A percentile compares a stretch with the other conserved stretches of the same genome.
These are phyloP conservation scores for Pestalotiopsis sp. DNA, from an alignment of 2,329 filamentous ascomycete genomes.

Conservation along the genomic window DNA sequence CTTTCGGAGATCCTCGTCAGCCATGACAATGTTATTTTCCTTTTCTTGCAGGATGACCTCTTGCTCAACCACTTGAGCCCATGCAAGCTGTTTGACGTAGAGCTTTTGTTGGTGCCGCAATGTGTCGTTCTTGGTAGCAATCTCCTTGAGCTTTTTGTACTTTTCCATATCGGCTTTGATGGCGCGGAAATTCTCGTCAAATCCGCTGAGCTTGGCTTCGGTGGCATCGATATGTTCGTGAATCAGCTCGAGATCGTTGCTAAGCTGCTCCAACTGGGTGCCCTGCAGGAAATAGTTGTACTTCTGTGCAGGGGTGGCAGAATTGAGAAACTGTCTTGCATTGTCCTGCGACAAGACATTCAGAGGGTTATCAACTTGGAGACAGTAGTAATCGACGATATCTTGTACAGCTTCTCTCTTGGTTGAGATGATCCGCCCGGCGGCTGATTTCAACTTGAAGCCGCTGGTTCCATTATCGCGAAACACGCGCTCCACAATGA, in stretches of 20 bases:
- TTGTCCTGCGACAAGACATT: constrained; percentile 95
- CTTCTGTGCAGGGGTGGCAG: constrained; percentile 79
- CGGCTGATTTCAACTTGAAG: constrained; percentile 82
- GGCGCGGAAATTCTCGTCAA: constrained; percentile 62
- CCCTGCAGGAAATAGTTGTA: constrained; percentile 97
- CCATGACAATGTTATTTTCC: constrained; percentile 25
- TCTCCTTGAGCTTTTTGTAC: constrained; percentile 65
- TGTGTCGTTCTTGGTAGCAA: constrained; percentile 66
- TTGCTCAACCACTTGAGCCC: constrained; percentile 81
- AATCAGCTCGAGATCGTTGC: constrained; percentile 86
- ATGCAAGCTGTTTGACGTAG: constrained; percentile 72
- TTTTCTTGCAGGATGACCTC: constrained; percentile 55
- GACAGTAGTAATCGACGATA: constrained; percentile 87
- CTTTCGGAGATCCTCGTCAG: constrained; percentile 37
- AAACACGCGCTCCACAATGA: constrained; percentile 91
- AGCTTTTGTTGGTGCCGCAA: constrained; percentile 63
- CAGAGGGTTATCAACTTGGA: constrained; percentile 96
- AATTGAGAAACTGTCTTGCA: constrained; percentile 88
- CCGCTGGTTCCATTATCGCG: constrained; percentile 71
- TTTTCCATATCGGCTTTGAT: constrained; percentile 61
- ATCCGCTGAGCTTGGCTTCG: constrained; percentile 61
- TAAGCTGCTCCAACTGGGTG: constrained; percentile 88
- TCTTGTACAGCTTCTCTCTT: constrained; percentile 89
- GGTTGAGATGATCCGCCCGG: constrained; percentile 72
- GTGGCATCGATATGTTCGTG: constrained; percentile 77